These are phyloP conservation scores for Neonectria punicea DNA, from an alignment of 2,329 filamentous ascomycete species.

Conservation along the genomic window DNA sequence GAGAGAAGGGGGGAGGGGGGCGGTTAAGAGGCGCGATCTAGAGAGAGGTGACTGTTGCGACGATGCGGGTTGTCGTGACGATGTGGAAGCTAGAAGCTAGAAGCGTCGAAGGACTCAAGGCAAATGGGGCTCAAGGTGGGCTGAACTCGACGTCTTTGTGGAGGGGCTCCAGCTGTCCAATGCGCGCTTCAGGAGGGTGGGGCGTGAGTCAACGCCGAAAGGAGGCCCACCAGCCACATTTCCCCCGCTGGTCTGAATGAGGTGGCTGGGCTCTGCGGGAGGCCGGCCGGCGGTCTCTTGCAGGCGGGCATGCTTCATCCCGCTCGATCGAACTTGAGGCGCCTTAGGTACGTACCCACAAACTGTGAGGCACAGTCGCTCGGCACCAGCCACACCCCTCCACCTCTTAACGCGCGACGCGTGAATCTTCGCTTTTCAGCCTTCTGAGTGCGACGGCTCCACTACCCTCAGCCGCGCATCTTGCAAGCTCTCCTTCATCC, in stretches of 20 bases:
- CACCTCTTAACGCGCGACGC: slow-evolving; percentile 54
- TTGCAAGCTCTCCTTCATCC: slow-evolving; percentile 24
- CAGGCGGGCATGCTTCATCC: neutral
- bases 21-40: neutral
- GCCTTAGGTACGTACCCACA: too few relatives aligned
- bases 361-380: neutral
- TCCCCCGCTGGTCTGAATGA: neutral
- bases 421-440: slow-evolving; percentile 45
- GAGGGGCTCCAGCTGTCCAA: slow-evolving; percentile 28
- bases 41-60: slow-evolving; percentile 28
- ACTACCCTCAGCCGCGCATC: slow-evolving; percentile 36
- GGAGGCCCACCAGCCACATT: slow-evolving; percentile 15
- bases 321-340: too few relatives aligned
- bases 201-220: slow-evolving; percentile 36
- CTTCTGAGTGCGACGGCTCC: slow-evolving; percentile 37
- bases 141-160: slow-evolving; percentile 20
- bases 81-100: slow-evolving; percentile 25
- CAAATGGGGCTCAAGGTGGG: slow-evolving; percentile 33
- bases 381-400: slow-evolving; percentile 5
- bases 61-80: slow-evolving; percentile 37
- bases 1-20: slow-evolving; percentile 13
- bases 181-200: neutral
- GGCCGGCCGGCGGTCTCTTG: neutral
- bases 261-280: neutral
- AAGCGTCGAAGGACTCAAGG: neutral